Percentiles rank a stretch among this genome's conserved stretches.
Evolutionary conservation across 1,284 basidiomycete genomes (phyloP).

Genomic region (Ceratobasidium sp.): DNA sequence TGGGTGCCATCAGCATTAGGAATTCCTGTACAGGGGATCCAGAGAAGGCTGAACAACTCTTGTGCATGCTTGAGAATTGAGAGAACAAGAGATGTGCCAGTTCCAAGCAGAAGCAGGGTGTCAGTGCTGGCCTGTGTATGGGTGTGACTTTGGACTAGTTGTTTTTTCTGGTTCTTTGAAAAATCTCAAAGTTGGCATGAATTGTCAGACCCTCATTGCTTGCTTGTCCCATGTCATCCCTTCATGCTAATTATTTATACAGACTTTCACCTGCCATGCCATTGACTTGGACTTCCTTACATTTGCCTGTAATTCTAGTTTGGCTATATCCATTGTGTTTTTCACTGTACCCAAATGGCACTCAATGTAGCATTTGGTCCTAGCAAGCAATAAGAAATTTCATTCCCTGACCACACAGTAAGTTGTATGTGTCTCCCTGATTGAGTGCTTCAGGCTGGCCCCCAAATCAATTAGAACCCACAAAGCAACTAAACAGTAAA

Average conservation of each 20-base stretch:
- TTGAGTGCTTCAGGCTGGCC: no score
- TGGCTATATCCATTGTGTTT: conserved; percentile 13
- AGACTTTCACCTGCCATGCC: no score
- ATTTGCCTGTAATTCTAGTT: conserved; percentile 5
- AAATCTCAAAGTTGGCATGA: conserved; percentile 5
- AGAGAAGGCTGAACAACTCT: conserved; percentile 76
- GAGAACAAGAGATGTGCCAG: conserved; percentile 65
- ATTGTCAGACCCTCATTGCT: neutral
- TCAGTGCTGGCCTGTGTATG: conserved; percentile 45
- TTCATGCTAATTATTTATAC: neutral
- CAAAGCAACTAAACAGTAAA: no score
- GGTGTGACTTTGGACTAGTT: conserved; percentile 15
- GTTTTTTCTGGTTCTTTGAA: conserved; percentile 3
- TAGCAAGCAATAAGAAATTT: conserved; percentile 18
- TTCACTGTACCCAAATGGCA: neutral
- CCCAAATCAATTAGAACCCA: no score
- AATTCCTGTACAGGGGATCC: conserved; percentile 81
- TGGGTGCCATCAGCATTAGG: conserved; percentile 88
- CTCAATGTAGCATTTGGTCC: no score
- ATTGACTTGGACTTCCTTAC: conserved; percentile 11
- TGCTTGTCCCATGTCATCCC: neutral
- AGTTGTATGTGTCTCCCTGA: no score
- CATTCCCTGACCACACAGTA: neutral
- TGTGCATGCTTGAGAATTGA: conserved; percentile 77
- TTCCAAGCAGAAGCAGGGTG: conserved; percentile 58